Base-by-base conservation (phyloP, 2,329 filamentous ascomycete species). In the Gaeumannomyces tritici region DNA sequence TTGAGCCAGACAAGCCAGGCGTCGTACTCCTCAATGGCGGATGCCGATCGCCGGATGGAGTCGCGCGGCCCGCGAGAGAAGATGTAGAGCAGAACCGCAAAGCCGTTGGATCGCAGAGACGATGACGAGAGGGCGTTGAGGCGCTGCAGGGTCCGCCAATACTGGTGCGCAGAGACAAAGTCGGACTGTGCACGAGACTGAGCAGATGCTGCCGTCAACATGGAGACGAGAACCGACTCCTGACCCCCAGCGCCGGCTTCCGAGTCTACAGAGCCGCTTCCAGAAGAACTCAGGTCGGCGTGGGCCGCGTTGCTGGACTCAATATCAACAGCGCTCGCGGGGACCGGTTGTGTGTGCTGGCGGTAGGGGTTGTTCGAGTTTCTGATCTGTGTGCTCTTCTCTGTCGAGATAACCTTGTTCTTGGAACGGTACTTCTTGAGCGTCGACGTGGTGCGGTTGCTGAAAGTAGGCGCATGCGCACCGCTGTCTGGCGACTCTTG, bases 1-100 rank as follows among this genome's bases (percentile, higher is more conserved):
- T 91, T 91, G 26, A 96, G 80, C 84, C 89, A 92, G 15, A 93
- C 85, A 35, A 93, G 84, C 89, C 89, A 91, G 4, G 88, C 88
- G 66, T 91, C 89, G 64, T 90, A 91, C 64, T 91, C 88, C 70
- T 91, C 88, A 58, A 90, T 89, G 1, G 88, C 88, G 8, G 85
- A 86, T 1, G 87, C 85, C 2, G 87, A 90, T 61, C 86, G 82
- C 51, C 85, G 83, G 55, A 91, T 87, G 0, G 85, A 85, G 67
- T 90, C 87, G 15, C 87, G 80, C 1, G 89, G 87, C 1, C 88
- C 87, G 24, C 88, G 82, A 1, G 87, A 87, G 75, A 91, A 89
- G 73, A 93, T 85, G 73, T 90, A 84, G 64, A 91, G 75, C 67
- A 92, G 77, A 66, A 87, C 86, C 47, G 89, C 80, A 74, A 90